Percentiles rank a stretch among this genome's conserved stretches.
These are phyloP conservation scores for Suillus subaureus DNA, from an alignment of 768 basidiomycete genomes.

Conservation along the genomic window DNA sequence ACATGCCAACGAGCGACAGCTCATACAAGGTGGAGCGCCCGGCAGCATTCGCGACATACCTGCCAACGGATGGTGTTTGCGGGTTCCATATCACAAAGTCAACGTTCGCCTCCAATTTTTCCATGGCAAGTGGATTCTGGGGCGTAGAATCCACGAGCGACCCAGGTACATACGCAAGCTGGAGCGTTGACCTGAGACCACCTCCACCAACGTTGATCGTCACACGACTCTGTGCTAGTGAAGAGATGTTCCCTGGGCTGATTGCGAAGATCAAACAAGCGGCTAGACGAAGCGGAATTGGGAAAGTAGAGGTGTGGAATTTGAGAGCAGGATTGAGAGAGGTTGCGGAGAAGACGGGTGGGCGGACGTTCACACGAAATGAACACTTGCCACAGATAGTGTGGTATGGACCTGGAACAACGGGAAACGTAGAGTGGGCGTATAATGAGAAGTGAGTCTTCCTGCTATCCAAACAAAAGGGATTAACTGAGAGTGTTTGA, in stretches of 20 bases:
- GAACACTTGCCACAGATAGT: constrained; percentile 48
- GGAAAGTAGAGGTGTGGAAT: constrained; percentile 53
- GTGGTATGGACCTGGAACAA: constrained; percentile 49
- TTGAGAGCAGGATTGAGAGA: constrained; percentile 36
- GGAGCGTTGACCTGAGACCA: constrained; percentile 43
- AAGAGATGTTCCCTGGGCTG: constrained; percentile 36
- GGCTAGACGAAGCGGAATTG: constrained; percentile 37
- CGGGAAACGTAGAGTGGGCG: constrained; percentile 42
- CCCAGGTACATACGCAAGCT: constrained; percentile 40
- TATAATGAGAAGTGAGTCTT: constrained; percentile 49
- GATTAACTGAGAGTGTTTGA: neutral
- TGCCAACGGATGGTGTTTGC: constrained; percentile 49
- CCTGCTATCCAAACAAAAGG: neutral
- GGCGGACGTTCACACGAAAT: constrained; percentile 33
- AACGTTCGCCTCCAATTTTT: constrained; percentile 19
- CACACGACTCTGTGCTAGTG: constrained; percentile 40
- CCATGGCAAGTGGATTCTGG: constrained; percentile 22
- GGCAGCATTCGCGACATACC: constrained; percentile 36
- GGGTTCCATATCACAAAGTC: constrained; percentile 42
- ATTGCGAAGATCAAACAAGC: constrained; percentile 37
- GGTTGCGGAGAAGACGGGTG: constrained; percentile 33
- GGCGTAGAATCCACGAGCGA: constrained; percentile 21
- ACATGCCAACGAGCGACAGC: constrained; percentile 10
- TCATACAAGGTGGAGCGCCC: constrained; percentile 16
- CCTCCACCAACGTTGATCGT: constrained; percentile 41